Evolutionary conservation across 2,329 filamentous ascomycete species (phyloP).

Genomic region (Colletotrichum zoysiae): DNA sequence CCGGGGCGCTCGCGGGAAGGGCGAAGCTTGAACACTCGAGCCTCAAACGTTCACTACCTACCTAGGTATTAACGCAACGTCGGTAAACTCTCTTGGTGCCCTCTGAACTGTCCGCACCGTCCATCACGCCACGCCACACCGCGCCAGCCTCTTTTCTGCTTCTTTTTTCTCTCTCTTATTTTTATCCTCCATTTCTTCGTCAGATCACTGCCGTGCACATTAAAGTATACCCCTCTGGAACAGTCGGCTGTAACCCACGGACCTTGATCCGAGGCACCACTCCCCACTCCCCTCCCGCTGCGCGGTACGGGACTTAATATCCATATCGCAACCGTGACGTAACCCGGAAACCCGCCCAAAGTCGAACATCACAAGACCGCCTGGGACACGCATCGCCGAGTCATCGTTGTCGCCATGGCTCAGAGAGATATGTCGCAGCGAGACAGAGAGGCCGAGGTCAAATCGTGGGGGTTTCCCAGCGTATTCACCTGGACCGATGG

Average conservation of each 20-base stretch:
- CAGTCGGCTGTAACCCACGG: conserved; percentile 18
- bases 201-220: not conserved
- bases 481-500: conserved; percentile 81
- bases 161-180: not conserved
- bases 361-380: not conserved
- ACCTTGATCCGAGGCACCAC: conserved; percentile 13
- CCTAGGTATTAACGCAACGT: not conserved
- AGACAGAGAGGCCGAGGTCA: conserved; percentile 71
- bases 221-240: too few relatives aligned
- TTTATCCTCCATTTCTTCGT: not conserved
- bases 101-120: not conserved
- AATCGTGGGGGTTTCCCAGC: conserved; percentile 75
- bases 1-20: conserved; percentile 18
- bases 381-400: not conserved
- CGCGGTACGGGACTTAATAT: conserved; percentile 19
- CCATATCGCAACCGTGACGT: conserved; percentile 25
- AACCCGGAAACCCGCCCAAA: conserved; percentile 11
- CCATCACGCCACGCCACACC: not conserved
- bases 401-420: conserved; percentile 17
- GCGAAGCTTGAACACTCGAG: conserved; percentile 12
- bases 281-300: conserved; percentile 5
- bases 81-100: not conserved
- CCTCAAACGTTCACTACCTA: not conserved
- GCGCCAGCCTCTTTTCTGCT: too few relatives aligned
- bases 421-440: conserved; percentile 49